Percentiles rank a stretch among this genome's conserved stretches.
phyloP scores from a whole-genome alignment of 257 asterid genomes.

The Jaltomata sinuosa region DNA sequence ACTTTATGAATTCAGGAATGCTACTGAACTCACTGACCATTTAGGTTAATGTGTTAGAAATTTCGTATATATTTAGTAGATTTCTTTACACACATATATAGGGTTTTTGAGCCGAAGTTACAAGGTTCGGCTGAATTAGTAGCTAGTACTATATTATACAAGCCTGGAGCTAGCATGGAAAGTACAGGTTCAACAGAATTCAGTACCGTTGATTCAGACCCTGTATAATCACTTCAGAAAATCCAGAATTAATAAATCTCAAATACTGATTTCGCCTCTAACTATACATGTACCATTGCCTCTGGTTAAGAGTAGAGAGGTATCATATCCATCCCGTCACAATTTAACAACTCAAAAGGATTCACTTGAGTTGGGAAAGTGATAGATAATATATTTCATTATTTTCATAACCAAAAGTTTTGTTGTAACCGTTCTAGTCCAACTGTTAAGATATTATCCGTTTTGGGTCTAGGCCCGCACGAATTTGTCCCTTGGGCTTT shows the following conservation, averaged over 20 bases:
- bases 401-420: too few relatives aligned
- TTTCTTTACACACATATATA: background rate
- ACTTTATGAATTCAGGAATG: background rate
- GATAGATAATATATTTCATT: too few relatives aligned
- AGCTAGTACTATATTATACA: too few relatives aligned
- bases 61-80: background rate
- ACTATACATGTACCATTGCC: background rate
- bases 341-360: too few relatives aligned
- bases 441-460: too few relatives aligned
- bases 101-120: background rate
- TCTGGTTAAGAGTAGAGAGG: background rate
- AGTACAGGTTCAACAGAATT: background rate
- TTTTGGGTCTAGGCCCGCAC: too few relatives aligned
- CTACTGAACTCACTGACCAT: background rate
- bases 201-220: background rate
- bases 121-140: background rate
- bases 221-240: background rate
- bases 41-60: background rate
- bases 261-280: background rate
- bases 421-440: too few relatives aligned
- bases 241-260: background rate
- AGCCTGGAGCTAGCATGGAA: background rate
- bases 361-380: too few relatives aligned
- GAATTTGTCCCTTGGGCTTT: too few relatives aligned
- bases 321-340: background rate